Evolutionary conservation across 768 basidiomycete species (phyloP).

Genomic region (Boletus pseudo-olivaceus): DNA sequence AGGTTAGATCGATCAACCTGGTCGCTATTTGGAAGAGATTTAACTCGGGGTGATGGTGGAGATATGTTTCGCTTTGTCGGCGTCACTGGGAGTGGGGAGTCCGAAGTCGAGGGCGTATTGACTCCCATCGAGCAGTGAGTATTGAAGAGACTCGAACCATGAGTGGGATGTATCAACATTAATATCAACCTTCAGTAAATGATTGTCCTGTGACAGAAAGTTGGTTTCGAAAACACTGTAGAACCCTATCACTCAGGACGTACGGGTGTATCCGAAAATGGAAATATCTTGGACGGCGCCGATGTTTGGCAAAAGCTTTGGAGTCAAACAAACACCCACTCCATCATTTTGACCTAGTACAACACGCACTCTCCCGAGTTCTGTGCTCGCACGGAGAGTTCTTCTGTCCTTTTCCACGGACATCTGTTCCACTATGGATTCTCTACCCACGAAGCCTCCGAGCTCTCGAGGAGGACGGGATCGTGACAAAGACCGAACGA

Average conservation of each 20-base stretch:
- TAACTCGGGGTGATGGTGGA: background rate
- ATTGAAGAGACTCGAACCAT: slow-evolving; percentile 8
- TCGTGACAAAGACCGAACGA: slow-evolving; percentile 11
- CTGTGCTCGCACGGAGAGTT: background rate
- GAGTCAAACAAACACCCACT: slow-evolving; percentile 25
- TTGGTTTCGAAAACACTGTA: background rate
- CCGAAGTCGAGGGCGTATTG: background rate
- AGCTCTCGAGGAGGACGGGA: slow-evolving; percentile 17
- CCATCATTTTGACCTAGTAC: background rate
- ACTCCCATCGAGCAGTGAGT: slow-evolving; percentile 4
- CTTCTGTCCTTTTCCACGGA: background rate
- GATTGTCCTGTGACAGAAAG: too few relatives aligned
- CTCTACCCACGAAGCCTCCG: slow-evolving; percentile 17
- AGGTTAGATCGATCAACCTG: background rate
- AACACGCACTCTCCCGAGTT: background rate
- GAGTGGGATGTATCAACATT: background rate
- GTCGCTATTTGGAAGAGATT: slow-evolving; percentile 15
- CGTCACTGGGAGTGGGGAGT: background rate
- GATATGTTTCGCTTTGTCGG: slow-evolving; percentile 16
- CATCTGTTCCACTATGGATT: slow-evolving; percentile 10
- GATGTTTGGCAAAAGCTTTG: slow-evolving; percentile 22
- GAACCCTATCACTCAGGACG: too few relatives aligned
- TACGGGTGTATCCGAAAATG: background rate
- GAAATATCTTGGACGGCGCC: background rate
- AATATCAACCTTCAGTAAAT: too few relatives aligned